Percentiles rank a stretch among this genome's conserved stretches.
Conservation (phyloP, 2,329 filamentous ascomycete species). For the Thyridium curvatum region DNA sequence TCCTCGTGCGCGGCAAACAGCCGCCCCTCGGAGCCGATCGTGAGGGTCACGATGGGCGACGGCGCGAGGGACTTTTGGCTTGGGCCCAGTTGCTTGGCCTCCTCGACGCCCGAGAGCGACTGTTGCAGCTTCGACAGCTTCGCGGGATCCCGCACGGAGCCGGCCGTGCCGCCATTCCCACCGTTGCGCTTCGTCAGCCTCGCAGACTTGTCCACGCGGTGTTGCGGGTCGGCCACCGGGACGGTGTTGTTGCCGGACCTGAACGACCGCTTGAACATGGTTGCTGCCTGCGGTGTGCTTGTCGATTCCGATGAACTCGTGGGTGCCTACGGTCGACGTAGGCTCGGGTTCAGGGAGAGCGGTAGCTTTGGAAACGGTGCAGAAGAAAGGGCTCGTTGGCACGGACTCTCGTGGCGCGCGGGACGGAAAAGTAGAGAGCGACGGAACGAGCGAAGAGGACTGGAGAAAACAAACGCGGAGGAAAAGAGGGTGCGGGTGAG, state of each 20-base stretch:
- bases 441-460: conserved; percentile 44
- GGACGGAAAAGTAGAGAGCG: conserved; percentile 35
- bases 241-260: conserved; percentile 57
- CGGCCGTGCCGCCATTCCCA: conserved; percentile 13
- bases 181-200: conserved; percentile 66
- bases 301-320: conserved; percentile 5
- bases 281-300: conserved; percentile 30
- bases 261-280: conserved; percentile 93
- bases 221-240: conserved; percentile 26
- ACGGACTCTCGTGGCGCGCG: conserved; percentile 13
- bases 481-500: conserved; percentile 24
- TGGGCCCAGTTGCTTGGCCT: conserved; percentile 28
- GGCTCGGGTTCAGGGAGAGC: too few species aligned
- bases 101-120: conserved; percentile 57
- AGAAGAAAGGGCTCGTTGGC: conserved; percentile 17
- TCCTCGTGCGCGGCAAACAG: conserved; percentile 95
- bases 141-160: conserved; percentile 59
- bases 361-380: conserved; percentile 15
- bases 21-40: conserved; percentile 76
- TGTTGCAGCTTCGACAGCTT: conserved; percentile 83
- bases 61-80: conserved; percentile 26
- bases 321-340: too few species aligned
- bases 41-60: conserved; percentile 78
- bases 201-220: conserved; percentile 78
- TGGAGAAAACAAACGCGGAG: conserved; percentile 26